These are phyloP conservation scores for Hanseniaspora pseudoguilliermondii DNA, from an alignment of 805 yeast genomes.

Conservation along the genomic window DNA sequence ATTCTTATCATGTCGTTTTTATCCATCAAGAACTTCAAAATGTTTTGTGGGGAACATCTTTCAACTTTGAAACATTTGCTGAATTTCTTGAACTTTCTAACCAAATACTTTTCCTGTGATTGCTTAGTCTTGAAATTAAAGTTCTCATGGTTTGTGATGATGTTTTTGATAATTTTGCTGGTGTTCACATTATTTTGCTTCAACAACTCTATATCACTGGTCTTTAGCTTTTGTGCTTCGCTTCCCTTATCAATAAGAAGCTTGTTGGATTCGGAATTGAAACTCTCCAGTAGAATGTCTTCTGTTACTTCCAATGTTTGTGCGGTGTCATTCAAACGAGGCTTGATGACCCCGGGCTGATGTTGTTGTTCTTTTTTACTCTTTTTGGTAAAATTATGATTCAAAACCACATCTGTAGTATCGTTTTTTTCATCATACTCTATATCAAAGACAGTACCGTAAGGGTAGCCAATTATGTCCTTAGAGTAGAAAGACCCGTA, in stretches of 20 bases:
- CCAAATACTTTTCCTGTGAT: slow-evolving; percentile 84
- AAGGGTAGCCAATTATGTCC: slow-evolving; percentile 65
- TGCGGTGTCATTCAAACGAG: slow-evolving; percentile 10
- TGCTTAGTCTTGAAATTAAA: slow-evolving; percentile 79
- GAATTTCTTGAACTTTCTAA: slow-evolving; percentile 85
- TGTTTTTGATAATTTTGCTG: slow-evolving; percentile 63
- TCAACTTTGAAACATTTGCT: slow-evolving; percentile 75
- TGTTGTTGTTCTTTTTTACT: slow-evolving; percentile 13
- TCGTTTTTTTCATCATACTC: slow-evolving; percentile 17
- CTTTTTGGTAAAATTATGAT: slow-evolving; percentile 13
- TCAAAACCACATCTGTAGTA: slow-evolving; percentile 18
- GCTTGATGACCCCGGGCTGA: neutral
- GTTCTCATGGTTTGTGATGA: slow-evolving; percentile 71
- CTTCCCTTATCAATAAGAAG: slow-evolving; percentile 57
- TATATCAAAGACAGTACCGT: slow-evolving; percentile 84
- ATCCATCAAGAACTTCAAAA: slow-evolving; percentile 61
- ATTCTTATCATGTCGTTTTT: slow-evolving; percentile 59
- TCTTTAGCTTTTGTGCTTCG: slow-evolving; percentile 56
- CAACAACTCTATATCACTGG: slow-evolving; percentile 73
- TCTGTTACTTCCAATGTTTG: slow-evolving; percentile 16
- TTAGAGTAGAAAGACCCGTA: slow-evolving; percentile 76
- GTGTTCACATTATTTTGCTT: slow-evolving; percentile 63
- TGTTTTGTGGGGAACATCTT: slow-evolving; percentile 53
- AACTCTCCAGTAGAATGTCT: slow-evolving; percentile 24
- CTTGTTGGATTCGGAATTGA: slow-evolving; percentile 33